phyloP scores from a whole-genome alignment of 257 asterid species.

The Plantago elongata region DNA sequence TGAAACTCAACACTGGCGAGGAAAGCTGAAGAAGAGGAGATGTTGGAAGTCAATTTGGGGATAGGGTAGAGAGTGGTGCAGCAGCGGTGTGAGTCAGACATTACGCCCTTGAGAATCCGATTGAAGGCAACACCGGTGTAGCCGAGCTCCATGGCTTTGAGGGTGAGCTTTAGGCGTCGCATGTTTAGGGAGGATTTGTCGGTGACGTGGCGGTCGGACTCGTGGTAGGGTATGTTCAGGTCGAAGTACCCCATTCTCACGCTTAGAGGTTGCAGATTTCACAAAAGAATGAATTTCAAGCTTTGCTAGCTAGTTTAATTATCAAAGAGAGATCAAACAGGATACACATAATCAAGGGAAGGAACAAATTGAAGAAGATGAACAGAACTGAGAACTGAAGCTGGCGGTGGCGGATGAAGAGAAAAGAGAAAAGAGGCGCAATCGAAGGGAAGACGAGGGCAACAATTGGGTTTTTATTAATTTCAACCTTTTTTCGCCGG shows the following conservation, averaged over 20 bases:
- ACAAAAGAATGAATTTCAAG: no score
- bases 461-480: no score
- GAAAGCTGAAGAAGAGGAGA: constrained; percentile 36
- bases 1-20: constrained; percentile 58
- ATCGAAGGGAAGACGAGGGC: no score
- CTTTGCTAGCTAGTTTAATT: no score
- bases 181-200: constrained; percentile 49
- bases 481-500: no score
- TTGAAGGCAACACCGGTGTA: constrained; percentile 82
- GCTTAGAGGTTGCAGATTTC: no score
- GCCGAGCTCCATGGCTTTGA: constrained; percentile 79
- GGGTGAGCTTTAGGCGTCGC: constrained; percentile 59
- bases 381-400: no score
- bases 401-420: no score
- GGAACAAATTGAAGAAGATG: no score
- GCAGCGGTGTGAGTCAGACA: constrained; percentile 83
- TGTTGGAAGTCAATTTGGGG: constrained; percentile 40
- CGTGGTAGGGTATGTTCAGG: constrained; percentile 64
- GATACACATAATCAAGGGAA: no score
- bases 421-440: no score
- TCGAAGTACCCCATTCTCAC: constrained; percentile 73
- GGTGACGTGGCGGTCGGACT: constrained; percentile 55
- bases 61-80: constrained; percentile 53
- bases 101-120: constrained; percentile 74
- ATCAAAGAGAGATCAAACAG: no score